Base-by-base conservation (phyloP, 2,329 filamentous ascomycete genomes). In the Juglanconis oblonga region DNA sequence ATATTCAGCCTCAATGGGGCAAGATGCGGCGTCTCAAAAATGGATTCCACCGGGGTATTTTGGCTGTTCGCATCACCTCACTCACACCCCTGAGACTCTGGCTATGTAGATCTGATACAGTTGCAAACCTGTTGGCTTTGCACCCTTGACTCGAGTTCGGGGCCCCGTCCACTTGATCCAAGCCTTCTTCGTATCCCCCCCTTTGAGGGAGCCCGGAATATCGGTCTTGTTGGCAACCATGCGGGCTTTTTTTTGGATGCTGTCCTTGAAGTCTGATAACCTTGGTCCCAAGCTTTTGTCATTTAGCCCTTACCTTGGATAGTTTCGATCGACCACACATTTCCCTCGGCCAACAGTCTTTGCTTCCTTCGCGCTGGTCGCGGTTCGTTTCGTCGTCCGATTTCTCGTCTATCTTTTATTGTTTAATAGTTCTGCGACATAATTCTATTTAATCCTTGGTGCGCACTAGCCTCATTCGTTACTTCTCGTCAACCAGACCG, bases 331-430 rank as follows among this genome's bases (percentile, higher is more conserved):
- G n/a, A 9, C 17, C 44, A 17, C 14, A 8, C 14, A 4, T 47
- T 6, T 17, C 13, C 13, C n/a, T 47, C 5, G 44, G 3, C 17
- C n/a, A 47, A 29, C 44, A 17, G 44, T 47, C 44, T 31, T 31
- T 47, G 31, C 44, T 48, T 44, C 52, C 5, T 35, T 54, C 14
- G 52, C 52, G 52, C 52, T 55, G 52, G 52, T 24, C 52, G 52
- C 47, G 42, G 2, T 55, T 36, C n/a, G n/a, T 35, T 38, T 36
- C 42, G 24, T 3, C 32, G 10, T 47, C 11, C 36, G 24, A 24
- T 5, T 31, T 17, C 13, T 55, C 7, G n/a, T 24, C 29, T 40
- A 49, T 38, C n/a, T 6, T 48, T 38, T 48, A 9, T n/a, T 38
- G 10, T 47, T 24, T 55, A 47, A 48, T 55, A 14, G 14, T 55